These are phyloP conservation scores for Salinomyces thailandicus DNA, from an alignment of 2,329 filamentous ascomycete genomes.

Conservation along the genomic window DNA sequence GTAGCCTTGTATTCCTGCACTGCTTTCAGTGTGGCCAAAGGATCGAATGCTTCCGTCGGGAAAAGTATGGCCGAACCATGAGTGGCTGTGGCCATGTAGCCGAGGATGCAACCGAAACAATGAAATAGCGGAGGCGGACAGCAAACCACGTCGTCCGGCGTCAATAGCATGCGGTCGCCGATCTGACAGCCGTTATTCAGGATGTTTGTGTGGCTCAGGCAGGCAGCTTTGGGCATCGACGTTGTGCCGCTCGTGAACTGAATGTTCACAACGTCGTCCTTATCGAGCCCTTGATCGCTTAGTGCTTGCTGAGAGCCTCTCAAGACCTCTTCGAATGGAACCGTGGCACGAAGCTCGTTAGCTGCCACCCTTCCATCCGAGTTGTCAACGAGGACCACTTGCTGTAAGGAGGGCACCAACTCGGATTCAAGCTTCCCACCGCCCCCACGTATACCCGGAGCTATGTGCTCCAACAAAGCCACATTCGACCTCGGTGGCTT, in stretches of 20 bases:
- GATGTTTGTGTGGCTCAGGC: conserved; percentile 73
- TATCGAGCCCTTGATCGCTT: conserved; percentile 39
- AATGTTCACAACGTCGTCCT: conserved; percentile 76
- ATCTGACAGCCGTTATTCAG: conserved; percentile 87
- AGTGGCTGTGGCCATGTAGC: conserved; percentile 93
- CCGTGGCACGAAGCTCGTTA: conserved; percentile 32
- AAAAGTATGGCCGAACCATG: conserved; percentile 74
- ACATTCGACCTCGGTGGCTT: conserved; percentile 52
- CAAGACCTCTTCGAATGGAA: conserved; percentile 35
- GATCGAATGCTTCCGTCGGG: conserved; percentile 77
- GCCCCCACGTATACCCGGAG: conserved; percentile 13
- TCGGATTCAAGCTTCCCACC: conserved; percentile 40
- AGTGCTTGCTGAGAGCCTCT: conserved; percentile 32
- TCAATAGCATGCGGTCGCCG: conserved; percentile 73
- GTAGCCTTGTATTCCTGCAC: conserved; percentile 55
- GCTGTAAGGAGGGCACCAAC: conserved; percentile 56
- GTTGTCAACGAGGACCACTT: conserved; percentile 72
- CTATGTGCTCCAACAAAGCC: conserved; percentile 42
- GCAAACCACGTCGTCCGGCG: conserved; percentile 56
- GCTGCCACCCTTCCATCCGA: conserved; percentile 45
- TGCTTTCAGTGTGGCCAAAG: conserved; percentile 55
- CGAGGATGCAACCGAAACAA: conserved; percentile 84
- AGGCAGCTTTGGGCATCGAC: conserved; percentile 75
- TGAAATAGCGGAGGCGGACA: conserved; percentile 50
- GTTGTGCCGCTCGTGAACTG: conserved; percentile 98